Conservation (phyloP, 345 rosid species). For the Dimocarpus longan region DNA sequence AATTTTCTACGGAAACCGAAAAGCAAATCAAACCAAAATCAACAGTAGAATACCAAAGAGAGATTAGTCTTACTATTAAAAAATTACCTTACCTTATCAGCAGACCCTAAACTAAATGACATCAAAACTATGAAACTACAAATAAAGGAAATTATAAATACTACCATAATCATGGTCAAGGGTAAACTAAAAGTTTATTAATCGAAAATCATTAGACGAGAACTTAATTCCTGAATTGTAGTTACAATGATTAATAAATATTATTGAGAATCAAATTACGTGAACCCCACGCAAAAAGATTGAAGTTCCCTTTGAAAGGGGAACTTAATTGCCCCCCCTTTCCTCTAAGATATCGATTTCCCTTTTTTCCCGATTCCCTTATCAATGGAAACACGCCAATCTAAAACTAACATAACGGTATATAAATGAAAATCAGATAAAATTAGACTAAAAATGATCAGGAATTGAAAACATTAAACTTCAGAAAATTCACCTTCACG, state of each 20-base stretch:
- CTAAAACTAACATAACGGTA: background rate
- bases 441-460: background rate
- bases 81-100: background rate
- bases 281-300: too few relatives aligned
- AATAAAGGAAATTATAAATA: background rate
- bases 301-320: too few relatives aligned
- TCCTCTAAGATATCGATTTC: too few relatives aligned
- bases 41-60: background rate
- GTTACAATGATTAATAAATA: too few relatives aligned
- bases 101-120: background rate
- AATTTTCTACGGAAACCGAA: background rate
- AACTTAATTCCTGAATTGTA: too few relatives aligned
- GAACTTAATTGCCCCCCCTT: too few relatives aligned
- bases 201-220: too few relatives aligned
- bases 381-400: too few relatives aligned
- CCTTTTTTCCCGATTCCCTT: too few relatives aligned
- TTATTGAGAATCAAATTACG: too few relatives aligned
- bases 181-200: background rate
- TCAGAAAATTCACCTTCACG: conserved; percentile 57
- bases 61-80: background rate
- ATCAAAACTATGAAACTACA: background rate
- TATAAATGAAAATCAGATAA: background rate
- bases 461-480: background rate
- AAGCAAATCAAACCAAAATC: conserved; percentile 1
- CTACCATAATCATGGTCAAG: background rate